Evolutionary conservation across 83 land plant genomes (phyloP).

Genomic region (Thuja plicata): DNA sequence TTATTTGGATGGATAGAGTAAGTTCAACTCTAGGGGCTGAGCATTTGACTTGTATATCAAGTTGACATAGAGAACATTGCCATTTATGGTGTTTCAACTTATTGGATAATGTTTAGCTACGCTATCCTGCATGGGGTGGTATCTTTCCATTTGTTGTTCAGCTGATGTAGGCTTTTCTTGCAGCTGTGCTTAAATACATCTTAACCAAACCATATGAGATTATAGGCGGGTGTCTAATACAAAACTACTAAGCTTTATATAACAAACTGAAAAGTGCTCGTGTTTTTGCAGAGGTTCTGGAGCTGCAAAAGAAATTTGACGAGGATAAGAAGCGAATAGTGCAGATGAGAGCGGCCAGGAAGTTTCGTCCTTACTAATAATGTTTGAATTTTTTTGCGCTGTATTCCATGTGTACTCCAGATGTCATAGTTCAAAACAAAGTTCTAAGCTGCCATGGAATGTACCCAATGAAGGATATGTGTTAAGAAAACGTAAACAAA

Average conservation of each 20-base stretch:
- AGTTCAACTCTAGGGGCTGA: neutral
- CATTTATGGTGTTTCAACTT: neutral
- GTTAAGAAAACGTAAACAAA: neutral
- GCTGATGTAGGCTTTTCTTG: neutral
- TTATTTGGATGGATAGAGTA: neutral
- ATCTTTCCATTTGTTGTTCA: neutral
- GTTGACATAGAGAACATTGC: neutral
- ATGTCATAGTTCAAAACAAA: neutral
- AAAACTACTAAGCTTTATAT: neutral
- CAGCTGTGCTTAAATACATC: neutral
- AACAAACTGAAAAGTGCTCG: neutral
- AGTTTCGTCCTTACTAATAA: conserved; percentile 70
- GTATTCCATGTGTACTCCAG: neutral
- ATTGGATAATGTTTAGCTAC: neutral
- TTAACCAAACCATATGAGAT: neutral
- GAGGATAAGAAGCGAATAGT: conserved; percentile 84
- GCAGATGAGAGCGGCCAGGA: conserved; percentile 75
- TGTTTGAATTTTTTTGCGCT: neutral
- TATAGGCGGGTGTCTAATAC: neutral
- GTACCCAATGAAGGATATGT: neutral
- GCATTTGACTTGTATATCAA: neutral
- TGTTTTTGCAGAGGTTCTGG: conserved; percentile 69
- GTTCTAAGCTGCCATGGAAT: neutral
- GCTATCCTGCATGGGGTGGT: neutral
- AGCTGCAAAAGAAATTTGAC: conserved; percentile 75